A percentile compares a stretch with the other conserved stretches of the same genome.
These are phyloP conservation scores for Pichia scutulata DNA, from an alignment of 805 yeast species.

Conservation along the genomic window DNA sequence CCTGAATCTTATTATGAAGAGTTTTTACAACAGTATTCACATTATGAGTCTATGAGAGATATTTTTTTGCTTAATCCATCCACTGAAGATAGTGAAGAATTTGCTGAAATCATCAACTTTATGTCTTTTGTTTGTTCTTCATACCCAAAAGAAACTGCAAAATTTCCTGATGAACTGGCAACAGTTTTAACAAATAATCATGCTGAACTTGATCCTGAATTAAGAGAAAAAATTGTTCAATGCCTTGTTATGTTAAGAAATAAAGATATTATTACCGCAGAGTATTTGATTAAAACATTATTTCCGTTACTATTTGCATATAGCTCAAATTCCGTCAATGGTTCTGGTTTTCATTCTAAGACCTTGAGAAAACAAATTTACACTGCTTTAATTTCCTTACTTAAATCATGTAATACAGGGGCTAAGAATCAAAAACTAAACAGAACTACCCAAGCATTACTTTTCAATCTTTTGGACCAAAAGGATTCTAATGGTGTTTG, in stretches of 20 bases:
- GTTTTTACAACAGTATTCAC: constrained; percentile 85
- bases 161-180: constrained; percentile 76
- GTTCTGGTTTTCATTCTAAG: constrained; percentile 63
- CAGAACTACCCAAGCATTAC: constrained; percentile 82
- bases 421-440: constrained; percentile 85
- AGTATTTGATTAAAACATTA: constrained; percentile 71
- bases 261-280: constrained; percentile 72
- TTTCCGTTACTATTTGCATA: constrained; percentile 80
- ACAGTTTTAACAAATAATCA: constrained; percentile 66
- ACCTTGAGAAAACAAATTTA: constrained; percentile 78
- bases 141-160: constrained; percentile 80
- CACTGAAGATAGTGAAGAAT: constrained; percentile 54
- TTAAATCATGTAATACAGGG: constrained; percentile 82
- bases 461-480: constrained; percentile 80
- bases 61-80: constrained; percentile 69
- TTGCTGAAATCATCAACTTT: constrained; percentile 81
- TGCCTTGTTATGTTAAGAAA: constrained; percentile 86
- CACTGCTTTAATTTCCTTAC: constrained; percentile 63
- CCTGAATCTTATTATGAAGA: constrained; percentile 94
- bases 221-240: constrained; percentile 86
- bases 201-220: constrained; percentile 70
- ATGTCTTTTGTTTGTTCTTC: constrained; percentile 87
- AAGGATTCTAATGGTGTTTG: constrained; percentile 76
- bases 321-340: constrained; percentile 38
- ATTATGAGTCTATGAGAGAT: constrained; percentile 85